Conservation (phyloP, 148 eudicot genomes). For the Vaccinium darrowii region DNA sequence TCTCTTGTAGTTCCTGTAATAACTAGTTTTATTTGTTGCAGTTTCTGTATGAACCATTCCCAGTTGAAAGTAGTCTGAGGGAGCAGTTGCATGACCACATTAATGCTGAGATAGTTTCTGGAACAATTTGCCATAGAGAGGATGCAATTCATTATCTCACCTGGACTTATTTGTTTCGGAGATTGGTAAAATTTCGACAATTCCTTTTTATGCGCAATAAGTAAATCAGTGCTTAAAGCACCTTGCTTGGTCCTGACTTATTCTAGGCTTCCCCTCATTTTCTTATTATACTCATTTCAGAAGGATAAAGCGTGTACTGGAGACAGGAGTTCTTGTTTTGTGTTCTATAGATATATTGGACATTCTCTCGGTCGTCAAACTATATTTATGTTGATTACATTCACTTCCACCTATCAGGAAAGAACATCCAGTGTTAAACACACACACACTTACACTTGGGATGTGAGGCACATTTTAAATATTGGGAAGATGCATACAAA, state of each 20-base stretch:
- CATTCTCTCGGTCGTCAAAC: neutral
- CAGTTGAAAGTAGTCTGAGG: conserved; percentile 97
- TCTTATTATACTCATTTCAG: neutral
- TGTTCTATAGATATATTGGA: neutral
- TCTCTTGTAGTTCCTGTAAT: conserved; percentile 1
- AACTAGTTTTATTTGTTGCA: conserved; percentile 33
- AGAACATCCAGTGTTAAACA: neutral
- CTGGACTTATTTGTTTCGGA: conserved; percentile 93
- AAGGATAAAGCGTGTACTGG: conserved; percentile 5
- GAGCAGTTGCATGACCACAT: conserved; percentile 91
- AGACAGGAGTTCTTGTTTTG: neutral
- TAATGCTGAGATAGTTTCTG: conserved; percentile 95
- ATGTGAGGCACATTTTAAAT: neutral
- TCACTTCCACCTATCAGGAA: neutral
- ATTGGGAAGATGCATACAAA: neutral
- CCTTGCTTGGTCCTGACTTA: neutral
- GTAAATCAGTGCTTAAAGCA: neutral
- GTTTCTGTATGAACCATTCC: conserved; percentile 98
- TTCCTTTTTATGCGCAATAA: neutral
- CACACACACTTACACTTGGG: neutral
- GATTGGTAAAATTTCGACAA: conserved; percentile 53
- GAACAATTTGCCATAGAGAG: conserved; percentile 83
- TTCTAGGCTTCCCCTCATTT: neutral
- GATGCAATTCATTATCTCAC: conserved; percentile 96
- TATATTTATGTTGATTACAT: neutral